Conservation (phyloP, 2,329 filamentous ascomycete species). For the Claviceps pazoutovae region DNA sequence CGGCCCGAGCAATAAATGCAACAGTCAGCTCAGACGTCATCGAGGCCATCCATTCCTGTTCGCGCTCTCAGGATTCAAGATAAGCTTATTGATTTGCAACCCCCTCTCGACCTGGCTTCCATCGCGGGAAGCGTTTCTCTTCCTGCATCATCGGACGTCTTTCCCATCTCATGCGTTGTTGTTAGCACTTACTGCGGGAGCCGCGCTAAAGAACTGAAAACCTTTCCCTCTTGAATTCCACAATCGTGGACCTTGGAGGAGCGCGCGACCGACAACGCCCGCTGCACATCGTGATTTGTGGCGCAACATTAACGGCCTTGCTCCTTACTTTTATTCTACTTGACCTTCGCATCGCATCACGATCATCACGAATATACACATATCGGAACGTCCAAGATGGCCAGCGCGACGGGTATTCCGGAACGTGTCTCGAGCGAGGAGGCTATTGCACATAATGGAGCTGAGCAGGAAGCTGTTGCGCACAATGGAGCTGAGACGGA, state of each 20-base stretch:
- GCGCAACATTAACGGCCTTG: no score
- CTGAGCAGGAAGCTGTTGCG: no score
- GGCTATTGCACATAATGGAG: not conserved
- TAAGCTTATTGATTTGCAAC: no score
- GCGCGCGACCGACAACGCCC: not conserved
- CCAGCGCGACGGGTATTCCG: constrained; percentile 54
- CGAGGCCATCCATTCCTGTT: not conserved
- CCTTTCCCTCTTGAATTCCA: not conserved
- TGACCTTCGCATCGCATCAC: no score
- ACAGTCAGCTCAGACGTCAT: not conserved
- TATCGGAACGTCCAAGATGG: constrained; percentile 32
- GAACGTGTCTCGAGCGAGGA: constrained; percentile 25
- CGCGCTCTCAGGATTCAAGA: no score
- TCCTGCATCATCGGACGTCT: not conserved
- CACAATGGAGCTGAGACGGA: constrained; percentile 23
- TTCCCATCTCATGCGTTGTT: not conserved
- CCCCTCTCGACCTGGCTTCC: no score
- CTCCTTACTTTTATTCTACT: no score
- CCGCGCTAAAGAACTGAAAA: no score
- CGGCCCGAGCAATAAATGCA: not conserved
- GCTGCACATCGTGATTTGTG: not conserved
- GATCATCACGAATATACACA: not conserved
- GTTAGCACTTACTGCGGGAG: not conserved
- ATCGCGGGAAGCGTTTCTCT: no score
- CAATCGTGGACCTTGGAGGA: not conserved